phyloP scores from a whole-genome alignment of 2,329 filamentous ascomycete genomes.

The Ascochyta viciae-villosae region DNA sequence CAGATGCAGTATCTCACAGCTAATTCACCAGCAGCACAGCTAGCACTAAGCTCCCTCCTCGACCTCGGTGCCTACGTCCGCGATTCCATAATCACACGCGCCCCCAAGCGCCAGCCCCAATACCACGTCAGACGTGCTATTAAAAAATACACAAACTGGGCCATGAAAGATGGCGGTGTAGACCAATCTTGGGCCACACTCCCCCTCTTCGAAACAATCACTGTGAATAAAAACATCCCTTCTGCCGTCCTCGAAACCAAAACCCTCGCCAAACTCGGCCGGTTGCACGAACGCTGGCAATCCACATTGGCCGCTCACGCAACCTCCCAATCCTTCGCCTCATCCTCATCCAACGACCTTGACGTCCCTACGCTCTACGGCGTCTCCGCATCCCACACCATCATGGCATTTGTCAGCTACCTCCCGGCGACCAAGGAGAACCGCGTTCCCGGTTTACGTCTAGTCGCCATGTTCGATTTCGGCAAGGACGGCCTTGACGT shows the following conservation, averaged over 20 bases:
- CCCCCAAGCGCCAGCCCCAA: slow-evolving; percentile 45
- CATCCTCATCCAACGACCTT: slow-evolving; percentile 10
- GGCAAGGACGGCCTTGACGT: slow-evolving; percentile 62
- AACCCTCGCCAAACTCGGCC: slow-evolving; percentile 54
- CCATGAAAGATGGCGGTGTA: slow-evolving; percentile 57
- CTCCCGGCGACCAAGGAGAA: slow-evolving; percentile 44
- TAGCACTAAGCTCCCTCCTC: slow-evolving; percentile 59
- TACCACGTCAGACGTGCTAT: slow-evolving; percentile 53
- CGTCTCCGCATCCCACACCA: slow-evolving; percentile 60
- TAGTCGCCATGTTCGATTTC: slow-evolving; percentile 63
- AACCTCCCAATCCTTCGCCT: background rate
- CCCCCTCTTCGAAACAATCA: slow-evolving; percentile 57
- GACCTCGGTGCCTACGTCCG: slow-evolving; percentile 59
- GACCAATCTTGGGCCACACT: slow-evolving; percentile 45
- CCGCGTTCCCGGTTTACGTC: slow-evolving; percentile 40
- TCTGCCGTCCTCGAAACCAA: slow-evolving; percentile 51
- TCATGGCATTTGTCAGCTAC: slow-evolving; percentile 62
- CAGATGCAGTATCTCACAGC: background rate
- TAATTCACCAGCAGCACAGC: slow-evolving; percentile 52
- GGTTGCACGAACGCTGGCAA: slow-evolving; percentile 54
- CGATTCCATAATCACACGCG: slow-evolving; percentile 54
- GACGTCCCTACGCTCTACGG: slow-evolving; percentile 60
- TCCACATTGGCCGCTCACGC: slow-evolving; percentile 41
- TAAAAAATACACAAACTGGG: slow-evolving; percentile 61
- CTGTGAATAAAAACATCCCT: slow-evolving; percentile 49